Evolutionary conservation across 176 grass and related monocot species (phyloP).

Genomic region (Musa troglodytarum): DNA sequence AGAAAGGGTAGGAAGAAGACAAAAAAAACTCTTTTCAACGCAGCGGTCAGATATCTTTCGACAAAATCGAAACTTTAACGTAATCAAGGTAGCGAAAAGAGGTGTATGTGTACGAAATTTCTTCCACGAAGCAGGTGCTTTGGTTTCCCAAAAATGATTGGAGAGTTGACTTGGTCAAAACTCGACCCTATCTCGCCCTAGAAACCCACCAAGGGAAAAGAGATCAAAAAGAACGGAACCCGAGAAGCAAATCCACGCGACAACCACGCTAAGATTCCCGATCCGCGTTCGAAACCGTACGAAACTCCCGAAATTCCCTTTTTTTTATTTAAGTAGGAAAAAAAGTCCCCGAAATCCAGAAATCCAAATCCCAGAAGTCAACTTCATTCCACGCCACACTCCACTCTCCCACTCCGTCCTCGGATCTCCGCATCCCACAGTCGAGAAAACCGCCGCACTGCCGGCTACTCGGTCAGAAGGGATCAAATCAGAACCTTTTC

Average conservation of each 20-base stretch:
- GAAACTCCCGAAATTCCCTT: not conserved
- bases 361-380: not conserved
- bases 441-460: not conserved
- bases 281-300: constrained; percentile 9
- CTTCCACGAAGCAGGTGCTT: constrained; percentile 11
- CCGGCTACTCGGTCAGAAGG: not conserved
- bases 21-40: constrained; percentile 5
- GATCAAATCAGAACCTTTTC: not conserved
- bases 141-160: constrained; percentile 22
- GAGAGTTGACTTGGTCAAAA: constrained; percentile 33
- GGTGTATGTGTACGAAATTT: constrained; percentile 1
- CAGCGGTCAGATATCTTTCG: constrained; percentile 1
- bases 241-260: constrained; percentile 5
- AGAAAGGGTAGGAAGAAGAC: constrained; percentile 12
- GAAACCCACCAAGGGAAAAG: constrained; percentile 2
- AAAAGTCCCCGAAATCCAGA: not conserved
- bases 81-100: not conserved
- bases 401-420: constrained; percentile 3
- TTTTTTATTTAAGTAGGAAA: not conserved
- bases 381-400: not conserved
- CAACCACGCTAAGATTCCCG: constrained; percentile 16
- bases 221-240: constrained; percentile 12
- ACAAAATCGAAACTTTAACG: constrained; percentile 1
- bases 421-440: not conserved
- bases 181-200: constrained; percentile 2